Conservation (phyloP, 2,329 filamentous ascomycete genomes). For the Hypoxylon sp. region DNA sequence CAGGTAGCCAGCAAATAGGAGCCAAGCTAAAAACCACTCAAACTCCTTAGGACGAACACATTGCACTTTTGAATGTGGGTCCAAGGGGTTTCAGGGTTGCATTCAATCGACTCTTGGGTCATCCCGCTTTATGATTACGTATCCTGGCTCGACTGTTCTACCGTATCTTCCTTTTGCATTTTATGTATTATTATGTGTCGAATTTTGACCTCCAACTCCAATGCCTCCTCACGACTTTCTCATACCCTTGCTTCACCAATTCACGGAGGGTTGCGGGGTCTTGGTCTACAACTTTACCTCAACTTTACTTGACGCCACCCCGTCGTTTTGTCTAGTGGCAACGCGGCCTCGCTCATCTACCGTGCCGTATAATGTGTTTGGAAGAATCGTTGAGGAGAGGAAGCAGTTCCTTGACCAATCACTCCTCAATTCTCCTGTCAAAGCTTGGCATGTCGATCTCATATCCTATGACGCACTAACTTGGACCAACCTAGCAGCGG, state of each 20-base stretch:
- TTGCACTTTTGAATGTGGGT: conserved; percentile 22
- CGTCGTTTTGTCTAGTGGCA: background rate
- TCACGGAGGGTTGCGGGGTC: conserved; percentile 21
- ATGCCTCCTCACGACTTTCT: background rate
- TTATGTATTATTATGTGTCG: background rate
- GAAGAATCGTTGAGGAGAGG: background rate
- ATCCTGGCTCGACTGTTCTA: background rate
- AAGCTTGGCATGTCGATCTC: conserved; percentile 36
- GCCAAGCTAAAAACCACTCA: conserved; percentile 35
- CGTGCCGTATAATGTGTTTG: no score
- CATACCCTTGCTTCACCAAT: conserved; percentile 4
- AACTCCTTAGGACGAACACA: conserved; percentile 16
- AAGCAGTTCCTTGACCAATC: conserved; percentile 28
- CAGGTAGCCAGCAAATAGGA: conserved; percentile 12
- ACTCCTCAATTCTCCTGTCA: conserved; percentile 11
- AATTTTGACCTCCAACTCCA: background rate
- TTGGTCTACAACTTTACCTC: conserved; percentile 8
- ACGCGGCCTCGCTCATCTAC: background rate
- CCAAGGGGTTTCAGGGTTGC: conserved; percentile 32
- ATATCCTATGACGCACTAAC: conserved; percentile 20
- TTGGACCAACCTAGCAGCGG: conserved; percentile 25
- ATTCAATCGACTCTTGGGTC: conserved; percentile 43
- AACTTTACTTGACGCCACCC: background rate
- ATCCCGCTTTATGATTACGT: conserved; percentile 38
- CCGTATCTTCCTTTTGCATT: conserved; percentile 2